These are phyloP conservation scores for Geotrichum carabidarum DNA, from an alignment of 1,139 yeast genomes.

Conservation along the genomic window DNA sequence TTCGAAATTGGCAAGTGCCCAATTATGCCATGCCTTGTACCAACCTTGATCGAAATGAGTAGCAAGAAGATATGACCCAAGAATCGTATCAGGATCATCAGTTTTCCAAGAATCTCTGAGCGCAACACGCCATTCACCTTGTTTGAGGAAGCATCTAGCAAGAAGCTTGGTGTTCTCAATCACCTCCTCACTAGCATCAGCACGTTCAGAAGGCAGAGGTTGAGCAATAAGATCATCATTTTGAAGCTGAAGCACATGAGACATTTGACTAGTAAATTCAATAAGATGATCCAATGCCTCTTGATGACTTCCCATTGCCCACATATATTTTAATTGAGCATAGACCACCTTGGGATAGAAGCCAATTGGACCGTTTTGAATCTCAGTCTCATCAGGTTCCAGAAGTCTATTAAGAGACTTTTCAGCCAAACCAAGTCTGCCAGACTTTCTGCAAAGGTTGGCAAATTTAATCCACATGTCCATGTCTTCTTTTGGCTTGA, in stretches of 20 bases:
- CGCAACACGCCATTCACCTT: constrained; percentile 96
- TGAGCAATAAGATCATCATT: constrained; percentile 71
- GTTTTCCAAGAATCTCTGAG: constrained; percentile 70
- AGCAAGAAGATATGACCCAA: constrained; percentile 88
- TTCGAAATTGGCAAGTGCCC: constrained; percentile 97
- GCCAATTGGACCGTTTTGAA: constrained; percentile 43
- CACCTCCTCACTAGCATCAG: constrained; percentile 69
- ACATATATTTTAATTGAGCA: constrained; percentile 92
- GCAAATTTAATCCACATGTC: constrained; percentile 98
- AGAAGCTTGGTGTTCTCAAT: constrained; percentile 77
- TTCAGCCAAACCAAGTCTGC: constrained; percentile 86
- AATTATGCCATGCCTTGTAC: constrained; percentile 99
- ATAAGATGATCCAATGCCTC: constrained; percentile 83
- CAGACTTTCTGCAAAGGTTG: constrained; percentile 88
- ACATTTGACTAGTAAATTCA: constrained; percentile 87
- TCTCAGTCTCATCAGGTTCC: constrained; percentile 50
- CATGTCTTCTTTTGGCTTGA: constrained; percentile 94
- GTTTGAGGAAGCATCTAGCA: constrained; percentile 92
- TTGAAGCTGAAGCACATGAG: constrained; percentile 56
- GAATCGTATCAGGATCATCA: constrained; percentile 70
- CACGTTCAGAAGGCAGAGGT: constrained; percentile 70
- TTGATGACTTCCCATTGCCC: constrained; percentile 88
- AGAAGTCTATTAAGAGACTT: constrained; percentile 75
- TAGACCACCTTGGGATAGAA: constrained; percentile 81
- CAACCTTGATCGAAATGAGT: constrained; percentile 89